Evolutionary conservation across 495 filamentous ascomycete species (phyloP), one percentile per base, ranked within the genome.

Genomic region (Penicillium goetzii): DNA sequence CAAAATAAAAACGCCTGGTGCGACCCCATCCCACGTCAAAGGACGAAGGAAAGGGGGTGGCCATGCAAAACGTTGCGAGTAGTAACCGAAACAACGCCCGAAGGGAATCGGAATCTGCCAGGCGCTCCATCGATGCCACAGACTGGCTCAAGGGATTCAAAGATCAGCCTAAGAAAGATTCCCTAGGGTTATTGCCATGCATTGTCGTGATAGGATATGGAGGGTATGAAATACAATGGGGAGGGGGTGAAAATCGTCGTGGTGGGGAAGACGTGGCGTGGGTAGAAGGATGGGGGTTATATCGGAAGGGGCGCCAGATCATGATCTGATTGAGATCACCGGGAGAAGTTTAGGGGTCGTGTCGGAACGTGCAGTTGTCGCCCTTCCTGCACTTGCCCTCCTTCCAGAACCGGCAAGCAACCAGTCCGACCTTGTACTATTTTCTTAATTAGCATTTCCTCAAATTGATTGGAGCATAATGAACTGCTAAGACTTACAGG

Each of bases 381-480:
- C 93, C 93, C 74, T 96, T 95, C 19, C 82, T 81, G 76, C 93
- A 97, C 72, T 88, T 88, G 17, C 92, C 92, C 60, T 90, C 84
- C 7, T 83, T 79, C 81, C 83, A 97, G 75, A 92, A 96, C 53
- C 83, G 85, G 76, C 93, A 97, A 17, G 90, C 83, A 54, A 84
- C 79, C 33, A 76, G 64, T 54, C 76, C 76, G 52, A 70, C 74
- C 63, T 78, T 79, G 54, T 78, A 78, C 72, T 78, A 43, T 66
- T 57, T 25, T 23, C 4, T 8, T 15, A 61, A 28, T 77, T 38
- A 74, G 73, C 32, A 61, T 34, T 14, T 28, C 19, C 33, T 34
- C 36, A 17, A 1, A 4, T 12, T 47, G 19, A 47, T 12, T 9
- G n/a, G 12, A 17, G 4, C 43, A 47, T 2, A 51, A 51, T 23